Evolutionary conservation across 805 yeast species (phyloP), one percentile per base, ranked within the genome.

Genomic region (Metschnikowia lochheadii): DNA sequence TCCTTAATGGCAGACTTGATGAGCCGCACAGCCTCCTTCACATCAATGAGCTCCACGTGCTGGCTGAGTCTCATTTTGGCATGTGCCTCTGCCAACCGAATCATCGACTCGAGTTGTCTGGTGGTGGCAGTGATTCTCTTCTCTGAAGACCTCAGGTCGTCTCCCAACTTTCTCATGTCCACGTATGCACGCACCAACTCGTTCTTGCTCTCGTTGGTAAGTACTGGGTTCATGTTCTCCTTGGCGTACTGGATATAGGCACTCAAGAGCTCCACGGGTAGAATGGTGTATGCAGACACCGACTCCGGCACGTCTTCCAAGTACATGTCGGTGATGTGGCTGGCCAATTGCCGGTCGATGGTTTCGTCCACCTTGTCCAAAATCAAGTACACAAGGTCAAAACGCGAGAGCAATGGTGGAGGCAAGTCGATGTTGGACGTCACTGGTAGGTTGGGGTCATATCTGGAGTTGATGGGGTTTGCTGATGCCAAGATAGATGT

Each of bases 41-140:
- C 99, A 67, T 94, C 99, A 29, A 76, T 77, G 23, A 87, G 74
- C 49, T 84, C 85, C 5, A 94, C 99, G 0, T 60, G 64, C 1
- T 76, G 70, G 1, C 92, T 79, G 31, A 94, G 75, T 60, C 96
- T 82, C 96, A 94, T 88, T 70, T 90, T 91, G 1, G 99, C 99
- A 66, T 94, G 98, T 0, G 98, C 99, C 70, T 94, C 99, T 0
- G 96, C 70, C 46, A 94, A 76, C 63, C 99, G 83, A 57, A 92
- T 91, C 96, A 94, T 89, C 47, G 95, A 85, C 69, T 94, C 99
- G 50, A 94, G 76, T 67, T 94, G 99, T 70, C 99, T 82, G 1
- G 99, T 92, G 0, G 99, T 94, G 3, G 99, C 99, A 0, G 99
- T 94, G 58, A 94, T 87, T 60, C 99, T 77, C 68, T 85, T 87